Base-by-base conservation (phyloP, 2,329 filamentous ascomycete species). In the Aureobasidium sp. region DNA sequence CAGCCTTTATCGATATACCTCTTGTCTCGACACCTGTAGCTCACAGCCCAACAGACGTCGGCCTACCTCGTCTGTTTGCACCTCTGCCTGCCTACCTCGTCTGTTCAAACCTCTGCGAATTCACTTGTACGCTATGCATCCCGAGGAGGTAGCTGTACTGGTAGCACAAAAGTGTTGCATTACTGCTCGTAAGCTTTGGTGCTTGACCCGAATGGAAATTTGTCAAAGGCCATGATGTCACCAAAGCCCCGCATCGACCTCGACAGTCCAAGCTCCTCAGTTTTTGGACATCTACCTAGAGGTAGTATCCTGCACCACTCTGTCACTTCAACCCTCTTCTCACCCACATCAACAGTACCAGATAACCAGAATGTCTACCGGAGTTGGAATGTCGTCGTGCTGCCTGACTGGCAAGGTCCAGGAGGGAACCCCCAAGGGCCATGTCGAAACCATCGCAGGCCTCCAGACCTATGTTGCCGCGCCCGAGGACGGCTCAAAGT, bases 391-490 rank as follows among this genome's bases (percentile, higher is more conserved):
- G 68, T 68, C 68, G 62, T 65, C 67, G 9, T 78, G 75, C 70
- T 77, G 75, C 69, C 69, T 77, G 37, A 73, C 71, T 11, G 75
- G 74, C 62, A 71, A 69, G 51, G 67, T 77, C 35, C 69, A 73
- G n/a, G 67, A 73, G 29, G 74, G 71, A 31, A 70, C 61, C 17
- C 73, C 73, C 19, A 65, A 66, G 19, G 73, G 74, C 13, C 65
- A 65, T 35, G 67, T 70, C 19, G 67, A 73, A 51, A 69, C 66
- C n/a, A 73, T 78, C 57, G 73, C 67, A 33, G 71, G 72, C 15
- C 65, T 78, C 13, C 62, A 69, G 10, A 75, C 74, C n/a, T 78
- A 78, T 66, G 67, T 78, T 19, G 69, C 76, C 11, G 76, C 76
- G 63, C 73, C 75, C n/a, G 69, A 72, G 55, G 65, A 70, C 57